Percentiles rank a stretch among this genome's conserved stretches.
Evolutionary conservation across 2,329 filamentous ascomycete genomes (phyloP).

Genomic region (Xylaria sp.): DNA sequence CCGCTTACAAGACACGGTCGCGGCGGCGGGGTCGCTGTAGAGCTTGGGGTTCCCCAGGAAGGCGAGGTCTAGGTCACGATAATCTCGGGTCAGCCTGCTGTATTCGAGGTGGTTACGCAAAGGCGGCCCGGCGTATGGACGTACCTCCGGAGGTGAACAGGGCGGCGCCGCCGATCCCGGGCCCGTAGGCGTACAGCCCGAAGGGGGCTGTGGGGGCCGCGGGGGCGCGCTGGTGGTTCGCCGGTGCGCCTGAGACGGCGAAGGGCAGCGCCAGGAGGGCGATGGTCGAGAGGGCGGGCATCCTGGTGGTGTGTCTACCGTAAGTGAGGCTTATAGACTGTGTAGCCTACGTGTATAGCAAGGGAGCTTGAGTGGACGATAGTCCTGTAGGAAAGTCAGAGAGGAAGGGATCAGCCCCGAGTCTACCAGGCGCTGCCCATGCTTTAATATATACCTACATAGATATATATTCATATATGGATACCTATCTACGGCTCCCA

Average conservation of each 20-base stretch:
- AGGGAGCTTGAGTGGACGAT: background rate
- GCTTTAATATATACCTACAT: background rate
- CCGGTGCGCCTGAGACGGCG: conserved; percentile 2
- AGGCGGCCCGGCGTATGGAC: too few species aligned
- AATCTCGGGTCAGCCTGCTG: background rate
- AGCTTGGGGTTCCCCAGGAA: conserved; percentile 10
- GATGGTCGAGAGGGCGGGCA: background rate
- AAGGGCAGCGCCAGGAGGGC: conserved; percentile 2
- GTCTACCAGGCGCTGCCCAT: background rate
- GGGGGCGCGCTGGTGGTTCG: conserved; percentile 16
- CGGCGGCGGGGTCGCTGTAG: conserved; percentile 10
- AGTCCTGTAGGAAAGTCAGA: background rate
- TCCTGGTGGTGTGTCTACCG: background rate
- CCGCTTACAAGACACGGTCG: conserved; percentile 7
- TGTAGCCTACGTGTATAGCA: too few species aligned
- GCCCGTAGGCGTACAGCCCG: conserved; percentile 34
- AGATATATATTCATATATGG: too few species aligned
- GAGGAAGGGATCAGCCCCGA: background rate
- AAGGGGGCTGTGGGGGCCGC: conserved; percentile 22
- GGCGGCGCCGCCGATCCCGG: conserved; percentile 29
- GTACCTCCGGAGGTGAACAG: conserved; percentile 31
- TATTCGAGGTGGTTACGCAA: too few species aligned
- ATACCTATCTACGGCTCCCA: too few species aligned
- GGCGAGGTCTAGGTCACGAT: conserved; percentile 9
- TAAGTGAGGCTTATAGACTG: background rate